These are phyloP conservation scores for Ceratobasidium sp. DNA, from an alignment of 1,284 basidiomycete species.

Conservation along the genomic window DNA sequence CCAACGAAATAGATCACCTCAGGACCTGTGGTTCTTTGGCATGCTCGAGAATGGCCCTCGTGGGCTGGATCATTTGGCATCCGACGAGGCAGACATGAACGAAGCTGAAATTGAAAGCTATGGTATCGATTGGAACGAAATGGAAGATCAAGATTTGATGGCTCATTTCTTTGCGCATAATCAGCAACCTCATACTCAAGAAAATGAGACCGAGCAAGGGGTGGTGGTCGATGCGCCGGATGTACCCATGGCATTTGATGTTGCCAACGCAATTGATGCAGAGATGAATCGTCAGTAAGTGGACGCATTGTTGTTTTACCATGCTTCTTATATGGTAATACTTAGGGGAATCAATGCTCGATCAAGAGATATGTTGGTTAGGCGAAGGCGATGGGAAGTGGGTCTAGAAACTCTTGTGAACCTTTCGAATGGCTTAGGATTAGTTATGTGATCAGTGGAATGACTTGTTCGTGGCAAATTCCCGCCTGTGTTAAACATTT, in stretches of 20 bases:
- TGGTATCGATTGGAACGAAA: not conserved
- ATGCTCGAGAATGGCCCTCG: not conserved
- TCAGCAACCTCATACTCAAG: not conserved
- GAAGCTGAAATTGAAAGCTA: not conserved
- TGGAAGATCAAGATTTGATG: not conserved
- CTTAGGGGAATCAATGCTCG: not conserved
- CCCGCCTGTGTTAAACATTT: no score
- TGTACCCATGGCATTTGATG: not conserved
- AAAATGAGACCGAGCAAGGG: no score
- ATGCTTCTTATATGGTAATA: not conserved
- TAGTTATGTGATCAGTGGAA: no score
- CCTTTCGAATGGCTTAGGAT: no score
- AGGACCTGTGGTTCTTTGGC: conserved; percentile 9
- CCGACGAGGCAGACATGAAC: not conserved
- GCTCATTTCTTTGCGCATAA: not conserved
- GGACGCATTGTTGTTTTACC: not conserved
- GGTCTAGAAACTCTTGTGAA: no score
- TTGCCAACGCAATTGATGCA: not conserved
- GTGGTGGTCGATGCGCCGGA: not conserved
- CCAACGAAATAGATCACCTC: conserved; percentile 9
- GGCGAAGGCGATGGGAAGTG: conserved; percentile 4
- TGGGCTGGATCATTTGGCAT: not conserved
- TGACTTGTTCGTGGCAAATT: no score
- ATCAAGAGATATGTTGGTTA: not conserved
- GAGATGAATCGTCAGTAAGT: not conserved